Evolutionary conservation across 305 asterid genomes (phyloP).

Genomic region (Ajuga reptans): DNA sequence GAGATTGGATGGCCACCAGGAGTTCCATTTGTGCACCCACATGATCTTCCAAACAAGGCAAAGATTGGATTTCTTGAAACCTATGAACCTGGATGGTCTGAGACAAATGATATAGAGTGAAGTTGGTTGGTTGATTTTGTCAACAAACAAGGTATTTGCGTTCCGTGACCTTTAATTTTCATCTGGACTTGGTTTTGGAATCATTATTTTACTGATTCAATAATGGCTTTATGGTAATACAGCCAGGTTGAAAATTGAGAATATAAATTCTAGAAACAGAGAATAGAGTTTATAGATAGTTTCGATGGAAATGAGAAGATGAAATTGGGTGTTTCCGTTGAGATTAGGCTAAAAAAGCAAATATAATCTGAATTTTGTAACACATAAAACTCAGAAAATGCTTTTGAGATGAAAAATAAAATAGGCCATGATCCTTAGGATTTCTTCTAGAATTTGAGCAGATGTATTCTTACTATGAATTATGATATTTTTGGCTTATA

Average conservation of each 20-base stretch:
- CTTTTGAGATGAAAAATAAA: not conserved
- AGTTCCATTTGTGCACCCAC: slow-evolving; percentile 98
- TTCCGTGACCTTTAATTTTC: slow-evolving; percentile 26
- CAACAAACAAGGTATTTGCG: slow-evolving; percentile 32
- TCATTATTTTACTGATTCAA: too few species aligned
- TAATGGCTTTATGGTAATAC: too few species aligned
- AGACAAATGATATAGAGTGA: slow-evolving; percentile 70
- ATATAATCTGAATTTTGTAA: not conserved
- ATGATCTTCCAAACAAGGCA: slow-evolving; percentile 98
- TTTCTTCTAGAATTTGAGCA: not conserved
- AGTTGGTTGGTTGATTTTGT: slow-evolving; percentile 35
- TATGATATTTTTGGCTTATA: too few species aligned
- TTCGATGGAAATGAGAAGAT: not conserved
- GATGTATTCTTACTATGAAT: too few species aligned
- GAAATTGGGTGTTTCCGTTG: not conserved
- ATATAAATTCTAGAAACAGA: not conserved
- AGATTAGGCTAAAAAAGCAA: too few species aligned
- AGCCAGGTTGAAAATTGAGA: not conserved
- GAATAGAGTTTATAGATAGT: too few species aligned
- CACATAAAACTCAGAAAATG: not conserved
- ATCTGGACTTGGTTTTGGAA: not conserved
- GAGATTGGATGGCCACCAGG: slow-evolving; percentile 99
- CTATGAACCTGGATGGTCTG: slow-evolving; percentile 97
- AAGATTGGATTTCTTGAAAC: slow-evolving; percentile 95
- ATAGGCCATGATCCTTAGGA: not conserved